Conservation (phyloP, 2,329 filamentous ascomycete species). For the Chrysoporthe deuterocubensis region DNA sequence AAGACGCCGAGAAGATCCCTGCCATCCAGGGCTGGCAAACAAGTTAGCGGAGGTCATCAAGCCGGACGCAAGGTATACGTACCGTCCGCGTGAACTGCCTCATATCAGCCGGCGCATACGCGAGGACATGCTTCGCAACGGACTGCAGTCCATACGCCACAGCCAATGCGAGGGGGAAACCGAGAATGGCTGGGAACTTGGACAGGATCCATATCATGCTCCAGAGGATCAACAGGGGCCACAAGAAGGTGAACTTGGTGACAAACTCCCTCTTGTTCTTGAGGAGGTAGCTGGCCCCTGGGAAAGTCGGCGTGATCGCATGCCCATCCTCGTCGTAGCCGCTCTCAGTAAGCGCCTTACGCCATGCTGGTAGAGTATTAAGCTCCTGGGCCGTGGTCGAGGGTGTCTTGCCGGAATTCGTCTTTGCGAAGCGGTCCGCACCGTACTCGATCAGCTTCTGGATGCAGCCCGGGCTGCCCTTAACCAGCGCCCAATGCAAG, state of each 20-base stretch:
- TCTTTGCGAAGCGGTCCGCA: slow-evolving; percentile 89
- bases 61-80: slow-evolving; percentile 39
- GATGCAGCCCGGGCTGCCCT: slow-evolving; percentile 86
- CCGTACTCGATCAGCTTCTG: slow-evolving; percentile 96
- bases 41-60: slow-evolving; percentile 32
- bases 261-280: slow-evolving; percentile 80
- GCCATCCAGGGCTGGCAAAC: slow-evolving; percentile 77
- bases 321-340: slow-evolving; percentile 83
- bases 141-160: slow-evolving; percentile 75
- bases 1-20: slow-evolving; percentile 85
- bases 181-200: slow-evolving; percentile 73
- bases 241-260: slow-evolving; percentile 85
- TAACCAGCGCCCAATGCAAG: slow-evolving; percentile 94
- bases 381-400: slow-evolving; percentile 85
- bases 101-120: slow-evolving; percentile 86
- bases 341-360: slow-evolving; percentile 78
- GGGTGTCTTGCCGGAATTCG: slow-evolving; percentile 87
- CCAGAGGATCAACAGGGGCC: slow-evolving; percentile 80
- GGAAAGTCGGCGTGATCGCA: slow-evolving; percentile 70
- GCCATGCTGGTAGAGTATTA: slow-evolving; percentile 83
- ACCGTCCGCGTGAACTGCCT: slow-evolving; percentile 88
- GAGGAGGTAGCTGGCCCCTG: slow-evolving; percentile 71
- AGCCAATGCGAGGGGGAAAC: slow-evolving; percentile 71
- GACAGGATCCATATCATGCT: slow-evolving; percentile 73
- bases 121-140: slow-evolving; percentile 75